These are phyloP conservation scores for Oidiodendron maius DNA, from an alignment of 495 filamentous ascomycete species.

Conservation along the genomic window DNA sequence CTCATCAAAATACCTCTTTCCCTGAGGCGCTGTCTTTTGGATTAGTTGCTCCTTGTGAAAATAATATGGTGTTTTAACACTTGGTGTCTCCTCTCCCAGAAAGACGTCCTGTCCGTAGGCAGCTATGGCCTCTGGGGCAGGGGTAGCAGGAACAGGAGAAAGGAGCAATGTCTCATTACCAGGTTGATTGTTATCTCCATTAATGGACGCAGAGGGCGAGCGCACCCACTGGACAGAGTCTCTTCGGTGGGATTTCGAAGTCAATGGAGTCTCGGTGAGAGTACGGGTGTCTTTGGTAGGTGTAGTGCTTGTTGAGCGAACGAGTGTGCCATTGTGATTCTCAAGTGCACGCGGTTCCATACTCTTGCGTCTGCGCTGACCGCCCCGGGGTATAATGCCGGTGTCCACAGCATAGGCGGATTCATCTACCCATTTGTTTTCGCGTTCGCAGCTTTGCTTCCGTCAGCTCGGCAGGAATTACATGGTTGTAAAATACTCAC, in stretches of 20 bases:
- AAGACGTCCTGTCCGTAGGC: slow-evolving; percentile 24
- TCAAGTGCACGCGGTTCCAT: slow-evolving; percentile 82
- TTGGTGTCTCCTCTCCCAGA: slow-evolving; percentile 18
- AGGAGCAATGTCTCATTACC: slow-evolving; percentile 34
- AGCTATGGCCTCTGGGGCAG: slow-evolving; percentile 41
- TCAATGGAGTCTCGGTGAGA: slow-evolving; percentile 20
- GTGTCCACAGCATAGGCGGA: slow-evolving; percentile 65
- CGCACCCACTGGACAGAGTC: slow-evolving; percentile 47
- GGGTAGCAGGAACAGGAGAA: slow-evolving; percentile 46
- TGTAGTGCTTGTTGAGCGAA: slow-evolving; percentile 28
- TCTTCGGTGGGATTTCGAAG: slow-evolving; percentile 38
- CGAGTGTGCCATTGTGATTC: slow-evolving; percentile 63
- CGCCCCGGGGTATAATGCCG: slow-evolving; percentile 65
- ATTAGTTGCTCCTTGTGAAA: slow-evolving; percentile 43
- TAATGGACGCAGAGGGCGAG: slow-evolving; percentile 22
- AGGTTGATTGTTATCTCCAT: slow-evolving; percentile 24
- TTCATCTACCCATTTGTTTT: slow-evolving; percentile 71
- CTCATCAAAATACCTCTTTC: slow-evolving; percentile 38
- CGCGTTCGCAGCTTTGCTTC: slow-evolving; percentile 64
- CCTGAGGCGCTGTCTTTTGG: slow-evolving; percentile 70
- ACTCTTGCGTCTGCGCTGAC: slow-evolving; percentile 74
- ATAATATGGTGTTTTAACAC: slow-evolving; percentile 22
- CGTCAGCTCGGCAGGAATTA: slow-evolving; percentile 3
- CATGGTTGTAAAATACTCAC: slow-evolving; percentile 41
- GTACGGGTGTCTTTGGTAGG: slow-evolving; percentile 23